Base-by-base conservation (phyloP, 495 filamentous ascomycete genomes). In the Hypomontagnella monticulosa region DNA sequence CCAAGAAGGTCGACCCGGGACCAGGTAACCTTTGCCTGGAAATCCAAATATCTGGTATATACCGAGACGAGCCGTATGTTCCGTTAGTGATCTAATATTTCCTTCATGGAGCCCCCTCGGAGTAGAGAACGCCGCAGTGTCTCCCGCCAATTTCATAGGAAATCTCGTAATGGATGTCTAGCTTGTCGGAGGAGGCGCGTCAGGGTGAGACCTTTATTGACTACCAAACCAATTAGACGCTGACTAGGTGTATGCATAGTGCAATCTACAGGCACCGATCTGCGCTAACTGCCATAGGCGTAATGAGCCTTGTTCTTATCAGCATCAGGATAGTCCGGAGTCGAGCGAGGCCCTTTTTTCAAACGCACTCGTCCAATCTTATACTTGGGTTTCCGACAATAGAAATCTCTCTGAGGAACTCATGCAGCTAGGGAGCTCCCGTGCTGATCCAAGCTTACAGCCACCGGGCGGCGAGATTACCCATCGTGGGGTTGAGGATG, bases 161-260 rank as follows among this genome's bases (percentile, higher is more conserved):
- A 68, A 49, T 68, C 70, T 18, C 62, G 67, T 30, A 71, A 73
- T 55, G 61, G 67, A 12, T 72, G 67, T 33, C 16, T 58, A 12
- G 52, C 53, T 36, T 72, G 70, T 38, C 69, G 69, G 18, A 67
- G 42, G 46, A 51, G 70, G 46, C 70, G 63, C 36, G 67, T 73
- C 16, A 57, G 43, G 12, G 67, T 73, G 51, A 50, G 63, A 43
- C 18, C 40, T 33, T 53, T 12, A 14, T 7, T 11, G 5, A 5
- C 8, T 34, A 16, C 7, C 30, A 3, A 2, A 1, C 11, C 3
- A 51, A 20, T 16, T 51, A 15, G 10, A 27, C 23, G n/a, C 16
- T 18, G 10, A 32, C 42, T 42, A 18, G 27, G 12, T 23, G 12
- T 12, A 4, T 18, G n/a, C 11, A 14, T 32, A 72, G 69, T 72